Percentiles rank a stretch among this genome's conserved stretches.
These are phyloP conservation scores for Fagopyrum esculentum DNA, from an alignment of 148 eudicot species.

Conservation along the genomic window DNA sequence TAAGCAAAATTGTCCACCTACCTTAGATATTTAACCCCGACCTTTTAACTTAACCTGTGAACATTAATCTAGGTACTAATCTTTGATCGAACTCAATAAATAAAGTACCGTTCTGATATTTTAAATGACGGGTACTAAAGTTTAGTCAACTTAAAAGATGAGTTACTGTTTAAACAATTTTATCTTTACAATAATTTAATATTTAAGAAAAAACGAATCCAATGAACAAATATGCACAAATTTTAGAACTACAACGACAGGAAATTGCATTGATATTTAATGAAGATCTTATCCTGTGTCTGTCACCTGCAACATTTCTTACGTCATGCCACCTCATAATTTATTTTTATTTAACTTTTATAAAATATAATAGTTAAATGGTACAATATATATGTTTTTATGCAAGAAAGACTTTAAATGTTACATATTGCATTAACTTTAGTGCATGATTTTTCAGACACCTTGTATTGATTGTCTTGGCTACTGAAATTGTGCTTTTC, in stretches of 20 bases:
- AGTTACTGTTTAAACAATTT: no score
- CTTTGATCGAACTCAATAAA: no score
- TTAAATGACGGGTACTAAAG: no score
- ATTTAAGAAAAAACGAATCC: no score
- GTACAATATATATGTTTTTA: background rate
- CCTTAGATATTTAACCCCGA: no score
- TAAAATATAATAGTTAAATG: background rate
- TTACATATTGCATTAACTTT: constrained; percentile 1
- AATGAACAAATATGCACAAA: no score
- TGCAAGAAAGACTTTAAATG: background rate
- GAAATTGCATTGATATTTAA: background rate
- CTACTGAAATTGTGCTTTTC: constrained; percentile 6
- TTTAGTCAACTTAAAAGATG: no score
- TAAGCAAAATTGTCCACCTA: no score
- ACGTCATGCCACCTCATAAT: constrained; percentile 3
- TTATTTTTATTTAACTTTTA: background rate
- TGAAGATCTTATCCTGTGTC: constrained; percentile 7
- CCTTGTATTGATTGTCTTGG: background rate
- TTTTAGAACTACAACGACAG: background rate
- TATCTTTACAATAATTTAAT: no score
- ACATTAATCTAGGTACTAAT: no score
- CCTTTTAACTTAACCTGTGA: no score
- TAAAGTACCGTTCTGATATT: no score
- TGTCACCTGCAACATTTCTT: background rate
- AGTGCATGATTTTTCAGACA: constrained; percentile 9